Evolutionary conservation across 768 basidiomycete genomes (phyloP).

Genomic region (Holtermanniella nyarrowii): DNA sequence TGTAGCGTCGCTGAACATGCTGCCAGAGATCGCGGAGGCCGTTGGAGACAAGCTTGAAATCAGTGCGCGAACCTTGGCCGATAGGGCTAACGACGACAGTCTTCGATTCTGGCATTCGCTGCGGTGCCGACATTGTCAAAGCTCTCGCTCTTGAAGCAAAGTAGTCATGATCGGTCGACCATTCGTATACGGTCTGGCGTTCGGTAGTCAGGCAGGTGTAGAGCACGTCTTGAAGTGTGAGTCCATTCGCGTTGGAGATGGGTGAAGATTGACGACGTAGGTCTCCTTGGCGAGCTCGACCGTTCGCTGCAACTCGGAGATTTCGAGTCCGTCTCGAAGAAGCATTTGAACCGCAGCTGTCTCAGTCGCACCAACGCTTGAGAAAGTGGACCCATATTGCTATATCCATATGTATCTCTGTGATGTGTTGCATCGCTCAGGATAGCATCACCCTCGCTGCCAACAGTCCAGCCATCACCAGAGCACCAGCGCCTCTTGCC

Average conservation of each 20-base stretch:
- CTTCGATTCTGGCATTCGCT: conserved; percentile 66
- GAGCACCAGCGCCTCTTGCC: too few relatives aligned
- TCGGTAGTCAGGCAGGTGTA: conserved; percentile 62
- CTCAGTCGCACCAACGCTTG: background rate
- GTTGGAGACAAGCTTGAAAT: conserved; percentile 56
- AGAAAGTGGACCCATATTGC: too few relatives aligned
- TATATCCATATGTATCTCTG: too few relatives aligned
- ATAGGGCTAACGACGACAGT: background rate
- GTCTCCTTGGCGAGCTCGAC: background rate
- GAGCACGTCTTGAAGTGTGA: conserved; percentile 54
- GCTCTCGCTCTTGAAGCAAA: conserved; percentile 80
- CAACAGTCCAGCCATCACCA: too few relatives aligned
- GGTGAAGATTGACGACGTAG: background rate
- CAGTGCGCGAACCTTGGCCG: conserved; percentile 34
- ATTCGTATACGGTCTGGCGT: conserved; percentile 55
- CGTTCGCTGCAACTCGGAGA: background rate
- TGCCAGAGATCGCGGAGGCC: conserved; percentile 59
- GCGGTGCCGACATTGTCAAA: conserved; percentile 63
- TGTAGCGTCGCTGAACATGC: conserved; percentile 60
- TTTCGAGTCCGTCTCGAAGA: background rate
- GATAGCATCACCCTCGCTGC: too few relatives aligned
- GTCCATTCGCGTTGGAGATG: background rate
- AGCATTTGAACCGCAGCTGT: background rate
- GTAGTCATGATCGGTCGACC: conserved; percentile 55
- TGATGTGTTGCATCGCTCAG: too few relatives aligned